Percentiles rank a stretch among this genome's conserved stretches.
Evolutionary conservation across 202 grass and related monocot species (phyloP).

Genomic region (Zizania palustris): DNA sequence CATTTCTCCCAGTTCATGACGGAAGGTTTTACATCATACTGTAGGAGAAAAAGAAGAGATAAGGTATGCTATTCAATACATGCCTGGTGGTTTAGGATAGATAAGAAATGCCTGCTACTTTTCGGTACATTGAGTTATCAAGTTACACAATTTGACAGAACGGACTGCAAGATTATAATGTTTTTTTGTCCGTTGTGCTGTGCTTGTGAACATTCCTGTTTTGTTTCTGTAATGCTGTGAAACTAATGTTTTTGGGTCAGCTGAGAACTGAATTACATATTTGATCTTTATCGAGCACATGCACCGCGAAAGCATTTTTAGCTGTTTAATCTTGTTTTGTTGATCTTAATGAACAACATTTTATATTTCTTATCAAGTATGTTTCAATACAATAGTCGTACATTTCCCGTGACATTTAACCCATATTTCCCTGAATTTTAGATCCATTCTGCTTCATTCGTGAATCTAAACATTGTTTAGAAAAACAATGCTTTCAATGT

Average conservation of each 20-base stretch:
- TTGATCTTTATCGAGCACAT: not conserved
- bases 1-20: slow-evolving; percentile 98
- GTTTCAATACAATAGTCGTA: not conserved
- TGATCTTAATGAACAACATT: not conserved
- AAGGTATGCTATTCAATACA: slow-evolving; percentile 64
- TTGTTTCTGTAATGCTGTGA: not conserved
- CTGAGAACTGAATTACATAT: not conserved
- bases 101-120: slow-evolving; percentile 18
- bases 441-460: too few species aligned
- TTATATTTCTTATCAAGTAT: not conserved
- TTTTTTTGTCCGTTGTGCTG: slow-evolving; percentile 4
- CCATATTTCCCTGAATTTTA: not conserved
- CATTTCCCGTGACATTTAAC: not conserved
- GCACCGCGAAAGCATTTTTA: not conserved
- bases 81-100: slow-evolving; percentile 12
- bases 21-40: slow-evolving; percentile 92
- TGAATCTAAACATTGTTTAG: too few species aligned
- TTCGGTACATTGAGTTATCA: slow-evolving; percentile 7
- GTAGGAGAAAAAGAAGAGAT: slow-evolving; percentile 97
- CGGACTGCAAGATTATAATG: slow-evolving; percentile 2
- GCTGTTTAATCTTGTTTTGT: not conserved
- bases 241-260: slow-evolving; percentile 1
- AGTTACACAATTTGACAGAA: slow-evolving; percentile 13
- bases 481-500: slow-evolving; percentile 4
- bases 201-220: not conserved